Evolutionary conservation across 306 rosid genomes (phyloP).

Genomic region (Dryas alaskensis): DNA sequence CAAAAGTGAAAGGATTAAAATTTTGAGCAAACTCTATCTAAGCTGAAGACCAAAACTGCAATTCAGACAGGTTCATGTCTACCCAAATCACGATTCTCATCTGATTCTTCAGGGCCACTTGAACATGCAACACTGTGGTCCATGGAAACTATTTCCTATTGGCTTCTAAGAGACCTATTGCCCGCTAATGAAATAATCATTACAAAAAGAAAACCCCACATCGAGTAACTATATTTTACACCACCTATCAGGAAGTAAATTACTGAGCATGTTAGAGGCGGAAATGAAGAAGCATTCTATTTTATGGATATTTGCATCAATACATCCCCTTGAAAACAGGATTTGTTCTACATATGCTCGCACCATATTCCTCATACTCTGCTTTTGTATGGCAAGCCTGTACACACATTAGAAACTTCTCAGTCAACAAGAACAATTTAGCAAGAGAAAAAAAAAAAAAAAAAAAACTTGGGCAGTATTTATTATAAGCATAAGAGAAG

Average conservation of each 20-base stretch:
- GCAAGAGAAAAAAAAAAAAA: not conserved
- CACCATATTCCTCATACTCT: constrained; percentile 94
- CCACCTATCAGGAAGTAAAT: constrained; percentile 33
- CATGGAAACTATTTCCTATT: constrained; percentile 32
- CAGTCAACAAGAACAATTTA: constrained; percentile 9
- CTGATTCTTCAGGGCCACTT: constrained; percentile 33
- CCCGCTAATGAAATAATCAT: constrained; percentile 50
- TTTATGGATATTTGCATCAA: constrained; percentile 36
- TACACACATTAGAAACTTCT: constrained; percentile 26
- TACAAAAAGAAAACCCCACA: constrained; percentile 35
- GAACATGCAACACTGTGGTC: constrained; percentile 33
- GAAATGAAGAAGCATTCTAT: constrained; percentile 25
- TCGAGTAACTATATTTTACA: constrained; percentile 54
- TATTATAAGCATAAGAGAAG: not conserved
- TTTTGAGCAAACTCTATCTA: constrained; percentile 35
- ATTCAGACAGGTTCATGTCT: constrained; percentile 44
- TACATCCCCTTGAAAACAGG: constrained; percentile 99
- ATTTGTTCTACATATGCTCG: constrained; percentile 95
- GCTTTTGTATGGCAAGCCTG: constrained; percentile 99
- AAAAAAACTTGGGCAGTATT: not conserved
- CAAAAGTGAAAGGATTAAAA: constrained; percentile 28
- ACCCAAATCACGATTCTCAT: constrained; percentile 36
- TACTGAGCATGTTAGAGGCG: constrained; percentile 12
- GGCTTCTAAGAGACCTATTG: constrained; percentile 32
- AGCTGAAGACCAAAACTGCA: constrained; percentile 60